A percentile compares a stretch with the other conserved stretches of the same genome.
Evolutionary conservation across 2,329 filamentous ascomycete genomes (phyloP).

Genomic region (Cryphonectria japonica): DNA sequence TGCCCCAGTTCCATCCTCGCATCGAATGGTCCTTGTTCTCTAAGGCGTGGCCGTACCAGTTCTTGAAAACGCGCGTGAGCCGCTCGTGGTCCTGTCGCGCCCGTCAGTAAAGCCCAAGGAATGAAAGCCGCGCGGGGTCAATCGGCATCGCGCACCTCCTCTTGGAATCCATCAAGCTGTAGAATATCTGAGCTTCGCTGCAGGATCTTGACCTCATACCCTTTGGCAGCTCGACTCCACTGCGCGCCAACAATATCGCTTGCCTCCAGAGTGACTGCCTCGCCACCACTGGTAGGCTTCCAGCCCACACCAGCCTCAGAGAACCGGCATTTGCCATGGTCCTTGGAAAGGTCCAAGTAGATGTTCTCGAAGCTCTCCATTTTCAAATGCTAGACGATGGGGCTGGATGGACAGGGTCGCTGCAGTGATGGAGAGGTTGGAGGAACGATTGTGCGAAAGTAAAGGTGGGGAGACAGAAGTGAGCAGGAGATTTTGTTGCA

Average conservation of each 20-base stretch:
- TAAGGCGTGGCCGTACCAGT: slow-evolving; percentile 94
- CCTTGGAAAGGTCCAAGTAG: slow-evolving; percentile 92
- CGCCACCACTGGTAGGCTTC: slow-evolving; percentile 85
- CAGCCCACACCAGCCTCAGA: slow-evolving; percentile 94
- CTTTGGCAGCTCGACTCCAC: slow-evolving; percentile 92
- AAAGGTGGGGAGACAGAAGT: background rate
- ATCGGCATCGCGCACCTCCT: slow-evolving; percentile 59
- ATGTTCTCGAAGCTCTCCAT: slow-evolving; percentile 94
- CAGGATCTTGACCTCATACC: slow-evolving; percentile 91
- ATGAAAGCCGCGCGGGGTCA: background rate
- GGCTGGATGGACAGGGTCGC: background rate
- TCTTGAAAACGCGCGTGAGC: slow-evolving; percentile 90
- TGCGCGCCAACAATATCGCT: slow-evolving; percentile 84
- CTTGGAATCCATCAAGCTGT: slow-evolving; percentile 92
- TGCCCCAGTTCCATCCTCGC: slow-evolving; percentile 99
- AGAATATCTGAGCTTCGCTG: slow-evolving; percentile 83
- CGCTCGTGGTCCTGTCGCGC: slow-evolving; percentile 80
- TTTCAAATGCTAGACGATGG: background rate
- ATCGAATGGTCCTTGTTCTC: slow-evolving; percentile 93
- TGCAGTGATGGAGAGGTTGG: background rate
- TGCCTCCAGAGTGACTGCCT: slow-evolving; percentile 91
- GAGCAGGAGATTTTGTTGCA: slow-evolving; percentile 8
- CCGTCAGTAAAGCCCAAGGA: slow-evolving; percentile 27
- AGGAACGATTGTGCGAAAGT: background rate
- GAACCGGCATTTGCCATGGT: slow-evolving; percentile 90